Evolutionary conservation across 2,329 filamentous ascomycete species (phyloP), one percentile per base, ranked within the genome.

Genomic region (Chrysoporthe austroafricana): DNA sequence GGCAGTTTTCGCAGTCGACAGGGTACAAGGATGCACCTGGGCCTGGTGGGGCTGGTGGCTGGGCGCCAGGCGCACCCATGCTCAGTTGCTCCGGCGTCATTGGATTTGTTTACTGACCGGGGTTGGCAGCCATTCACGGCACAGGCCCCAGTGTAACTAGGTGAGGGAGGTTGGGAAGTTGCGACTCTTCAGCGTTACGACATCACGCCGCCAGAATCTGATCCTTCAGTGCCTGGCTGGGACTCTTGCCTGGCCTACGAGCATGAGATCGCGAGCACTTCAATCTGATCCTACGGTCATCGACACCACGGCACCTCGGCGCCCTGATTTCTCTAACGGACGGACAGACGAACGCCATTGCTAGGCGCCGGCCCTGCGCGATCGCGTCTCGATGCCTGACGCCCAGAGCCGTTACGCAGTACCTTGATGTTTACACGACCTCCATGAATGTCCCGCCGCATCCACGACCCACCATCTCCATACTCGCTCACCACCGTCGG

Each of bases 21-120:
- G 16, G 16, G n/a, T 50, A 43, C 52, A 54, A n/a, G 54, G 34
- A 39, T 48, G n/a, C 4, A n/a, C 65, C 59, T 52, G 11, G n/a
- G 11, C 34, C 34, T 32, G 18, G 21, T 59, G 62, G 59, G 18
- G n/a, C 57, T n/a, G 66, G 57, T 66, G 57, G 63, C 68, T 68
- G 68, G 68, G 68, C 32, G 42, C 57, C 52, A 26, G 26, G 26
- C 26, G 26, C 26, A 26, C 46, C 58, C 36, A 59, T 63, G 64
- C 48, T 16, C 63, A 70, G 69, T 70, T 70, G 69, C 69, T 62
- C 48, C 66, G 67, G 66, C 67, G 64, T 70, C 69, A 70, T 66
- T 70, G 59, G 42, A 48, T 61, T 61, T 65, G 69, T 70, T 70
- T 70, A 70, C 69, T 70, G 63, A 16, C 46, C 18, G 44, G 62